Base-by-base conservation (phyloP, 2,329 filamentous ascomycete genomes). In the Xylariales sp. region DNA sequence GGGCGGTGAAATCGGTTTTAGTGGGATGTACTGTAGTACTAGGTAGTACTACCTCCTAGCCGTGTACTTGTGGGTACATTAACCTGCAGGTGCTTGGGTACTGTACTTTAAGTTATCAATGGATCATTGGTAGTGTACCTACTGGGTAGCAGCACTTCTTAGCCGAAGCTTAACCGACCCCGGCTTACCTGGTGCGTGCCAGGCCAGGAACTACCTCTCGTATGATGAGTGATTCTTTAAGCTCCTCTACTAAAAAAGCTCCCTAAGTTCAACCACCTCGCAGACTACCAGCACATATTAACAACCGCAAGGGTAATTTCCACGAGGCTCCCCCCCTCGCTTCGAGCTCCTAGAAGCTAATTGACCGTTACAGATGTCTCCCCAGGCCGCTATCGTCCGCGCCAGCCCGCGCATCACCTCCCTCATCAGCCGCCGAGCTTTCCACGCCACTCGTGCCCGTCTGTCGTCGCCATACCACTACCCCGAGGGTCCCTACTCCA, bases 401-500 rank as follows among this genome's bases (percentile, higher is more conserved):
- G 87, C 86, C 81, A 83, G 81, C 76, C 80, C 84, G 75, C 83
- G 87, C 81, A 82, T 90, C 80, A 89, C 90, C 79, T 84, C 87
- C 73, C 82, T 90, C 80, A 86, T 94, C 84, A 88, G 91, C 87
- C 93, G 94, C 86, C 94, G 96, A 83, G 93, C 91, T 85, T 97
- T 99, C 91, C 91, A 94, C 83, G 90, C 93, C 79, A 97, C 95
- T 81, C 93, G 93, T 79, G 84, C 91, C 80, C 93, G 93, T 82
- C 85, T 97, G 81, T 89, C 87, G 77, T 97, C 93, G 81, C 94
- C 94, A 72, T 97, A 97, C 91, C 96, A 99, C 88, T 99, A 99
- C 87, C 91, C 95, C 76, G 95, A 98, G 86, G 96, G 95, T 73
- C 93, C 95, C 79, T 92, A 93, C 83, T 91, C 88, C 86, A 98